These are phyloP conservation scores for Apophysomyces variabilis DNA, from an alignment of 371 early-diverging fungal species.

Conservation along the genomic window DNA sequence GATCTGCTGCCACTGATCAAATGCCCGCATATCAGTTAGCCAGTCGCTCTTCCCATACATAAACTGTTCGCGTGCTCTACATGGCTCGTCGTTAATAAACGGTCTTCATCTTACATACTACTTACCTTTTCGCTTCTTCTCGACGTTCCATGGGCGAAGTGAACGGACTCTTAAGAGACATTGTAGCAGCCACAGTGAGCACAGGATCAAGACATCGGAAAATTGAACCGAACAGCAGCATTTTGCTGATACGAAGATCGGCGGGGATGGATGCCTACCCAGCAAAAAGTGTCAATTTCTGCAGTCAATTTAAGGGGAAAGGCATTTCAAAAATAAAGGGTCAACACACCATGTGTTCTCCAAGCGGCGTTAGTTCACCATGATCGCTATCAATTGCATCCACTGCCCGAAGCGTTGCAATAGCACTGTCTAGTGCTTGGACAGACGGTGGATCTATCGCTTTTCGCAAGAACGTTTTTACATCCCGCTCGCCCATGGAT, in stretches of 20 bases:
- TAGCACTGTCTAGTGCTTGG: constrained; percentile 63
- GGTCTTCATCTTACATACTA: background rate
- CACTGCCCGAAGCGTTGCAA: constrained; percentile 60
- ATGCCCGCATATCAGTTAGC: constrained; percentile 71
- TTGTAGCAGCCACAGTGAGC: constrained; percentile 81
- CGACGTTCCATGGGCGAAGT: constrained; percentile 67
- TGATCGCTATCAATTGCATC: constrained; percentile 58
- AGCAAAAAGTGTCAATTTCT: background rate
- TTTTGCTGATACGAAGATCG: constrained; percentile 88
- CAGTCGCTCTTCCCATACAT: constrained; percentile 68
- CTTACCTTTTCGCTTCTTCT: constrained; percentile 61
- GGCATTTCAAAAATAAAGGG: background rate
- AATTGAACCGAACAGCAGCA: constrained; percentile 82
- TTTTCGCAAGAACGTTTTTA: constrained; percentile 59
- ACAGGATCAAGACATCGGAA: constrained; percentile 83
- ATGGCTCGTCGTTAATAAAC: background rate
- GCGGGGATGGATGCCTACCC: constrained; percentile 79
- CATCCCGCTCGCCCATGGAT: constrained; percentile 66
- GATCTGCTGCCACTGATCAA: constrained; percentile 61
- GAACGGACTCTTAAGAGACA: constrained; percentile 77
- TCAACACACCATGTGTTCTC: constrained; percentile 70
- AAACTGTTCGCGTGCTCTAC: constrained; percentile 59
- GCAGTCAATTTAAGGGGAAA: background rate
- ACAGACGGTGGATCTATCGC: constrained; percentile 80
- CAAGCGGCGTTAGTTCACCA: constrained; percentile 83